Percentiles rank a stretch among this genome's conserved stretches.
These are phyloP conservation scores for Lathyrus oleraceus DNA, from an alignment of 306 rosid genomes.

Conservation along the genomic window DNA sequence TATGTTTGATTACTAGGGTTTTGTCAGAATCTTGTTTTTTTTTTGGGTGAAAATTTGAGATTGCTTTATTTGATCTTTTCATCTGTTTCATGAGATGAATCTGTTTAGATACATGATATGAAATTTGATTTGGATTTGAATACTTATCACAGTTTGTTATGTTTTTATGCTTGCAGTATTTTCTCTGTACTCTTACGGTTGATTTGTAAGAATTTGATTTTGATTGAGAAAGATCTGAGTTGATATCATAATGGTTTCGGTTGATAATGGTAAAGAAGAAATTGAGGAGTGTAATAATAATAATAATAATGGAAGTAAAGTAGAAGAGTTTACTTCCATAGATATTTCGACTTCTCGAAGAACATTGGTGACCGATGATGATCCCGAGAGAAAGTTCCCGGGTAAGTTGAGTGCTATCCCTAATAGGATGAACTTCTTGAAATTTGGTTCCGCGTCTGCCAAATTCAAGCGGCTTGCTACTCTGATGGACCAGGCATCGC, in stretches of 20 bases:
- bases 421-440: conserved; percentile 50
- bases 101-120: conserved; percentile 1
- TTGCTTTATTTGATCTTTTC: too few relatives aligned
- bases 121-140: conserved; percentile 29
- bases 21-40: neutral
- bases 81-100: conserved; percentile 4
- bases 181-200: conserved; percentile 2
- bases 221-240: conserved; percentile 28
- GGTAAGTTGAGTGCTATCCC: conserved; percentile 37
- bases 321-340: conserved; percentile 40
- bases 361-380: conserved; percentile 47
- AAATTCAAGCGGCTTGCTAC: conserved; percentile 63
- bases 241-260: conserved; percentile 52
- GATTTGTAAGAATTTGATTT: conserved; percentile 35
- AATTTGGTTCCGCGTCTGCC: conserved; percentile 78
- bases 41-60: conserved; percentile 8
- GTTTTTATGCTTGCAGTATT: conserved; percentile 31
- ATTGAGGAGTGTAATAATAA: conserved; percentile 48
- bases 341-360: conserved; percentile 54
- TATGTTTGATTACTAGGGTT: neutral
- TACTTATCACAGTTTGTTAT: conserved; percentile 10
- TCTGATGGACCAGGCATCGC: conserved; percentile 60
- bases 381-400: conserved; percentile 45
- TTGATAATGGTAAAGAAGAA: conserved; percentile 59
- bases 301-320: conserved; percentile 40